Base-by-base conservation (phyloP, 345 rosid genomes). In the Physaria fendleri region DNA sequence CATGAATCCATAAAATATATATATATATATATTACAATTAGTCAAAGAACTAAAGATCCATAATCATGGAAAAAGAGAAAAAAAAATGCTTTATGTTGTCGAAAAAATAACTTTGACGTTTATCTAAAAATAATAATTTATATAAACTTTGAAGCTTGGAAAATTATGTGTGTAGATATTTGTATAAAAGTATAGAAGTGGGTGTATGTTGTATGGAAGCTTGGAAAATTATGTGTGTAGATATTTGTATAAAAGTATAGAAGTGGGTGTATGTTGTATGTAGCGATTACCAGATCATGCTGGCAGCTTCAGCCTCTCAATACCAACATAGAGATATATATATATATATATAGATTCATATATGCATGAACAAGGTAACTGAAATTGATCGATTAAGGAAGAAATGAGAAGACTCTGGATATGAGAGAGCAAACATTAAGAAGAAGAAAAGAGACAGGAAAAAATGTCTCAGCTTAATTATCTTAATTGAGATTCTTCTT, bases 261-360 rank as follows among this genome's bases (percentile, higher is more conserved):
- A 21, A 2, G 40, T 40, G 17, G 2, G 41, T 39, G 12, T 54
- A 28, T 56, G 47, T 25, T 17, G 40, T 50, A 67, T 68, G 33
- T 55, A 65, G 45, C 12, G 35, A 17, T 59, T 32, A 60, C 85
- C 95, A 89, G 97, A 89, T 89, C 97, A 89, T 89, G 97, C 97
- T 89, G 97, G 97, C 97, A 89, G 97, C 97, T 89, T 89, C 89
- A 89, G 72, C 77, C 92, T 89, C 97, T 86, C 87, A 82, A 81
- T 78, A 71, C 71, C 71, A 64, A 38, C 71, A 42, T 21, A 34
- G n/a, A n/a, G 21, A 34, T 13, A 39, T 47, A 66, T 22, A 54
- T 55, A 12, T 46, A 57, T 66, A 41, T 12, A 30, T 30, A 4
- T 48, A n/a, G n/a, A n/a, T n/a, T n/a, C n/a, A n/a, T n/a, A n/a